Evolutionary conservation across 192 early-diverging fungal genomes (phyloP).

Genomic region (Backusella sp.): DNA sequence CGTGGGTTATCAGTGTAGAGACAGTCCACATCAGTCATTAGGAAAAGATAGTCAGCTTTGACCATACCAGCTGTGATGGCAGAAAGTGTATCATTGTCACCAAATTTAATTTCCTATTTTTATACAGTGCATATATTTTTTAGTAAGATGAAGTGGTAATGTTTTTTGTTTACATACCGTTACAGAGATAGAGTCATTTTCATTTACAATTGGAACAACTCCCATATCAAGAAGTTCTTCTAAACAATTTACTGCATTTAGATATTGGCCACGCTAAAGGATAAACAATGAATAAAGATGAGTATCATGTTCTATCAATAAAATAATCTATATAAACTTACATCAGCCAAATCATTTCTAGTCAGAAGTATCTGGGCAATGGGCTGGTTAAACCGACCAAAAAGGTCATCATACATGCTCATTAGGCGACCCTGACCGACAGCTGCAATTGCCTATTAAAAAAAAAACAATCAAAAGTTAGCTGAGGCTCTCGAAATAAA

Average conservation of each 20-base stretch:
- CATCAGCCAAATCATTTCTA: slow-evolving; percentile 89
- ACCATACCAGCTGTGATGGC: slow-evolving; percentile 98
- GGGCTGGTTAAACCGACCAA: slow-evolving; percentile 87
- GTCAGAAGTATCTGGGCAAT: slow-evolving; percentile 96
- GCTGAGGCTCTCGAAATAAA: neutral
- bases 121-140: neutral
- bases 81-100: slow-evolving; percentile 97
- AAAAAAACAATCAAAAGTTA: neutral
- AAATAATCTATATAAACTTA: slow-evolving; percentile 35
- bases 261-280: slow-evolving; percentile 84
- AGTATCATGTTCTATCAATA: neutral
- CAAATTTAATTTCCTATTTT: slow-evolving; percentile 87
- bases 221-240: slow-evolving; percentile 84
- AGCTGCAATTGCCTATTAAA: slow-evolving; percentile 83
- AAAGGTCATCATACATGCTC: slow-evolving; percentile 94
- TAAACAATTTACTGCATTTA: slow-evolving; percentile 95
- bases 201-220: slow-evolving; percentile 96
- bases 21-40: slow-evolving; percentile 97
- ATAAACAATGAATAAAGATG: neutral
- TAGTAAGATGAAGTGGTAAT: neutral
- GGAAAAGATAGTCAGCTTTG: slow-evolving; percentile 92
- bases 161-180: slow-evolving; percentile 27
- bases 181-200: slow-evolving; percentile 94
- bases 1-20: slow-evolving; percentile 96
- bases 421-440: slow-evolving; percentile 97